These are phyloP conservation scores for Theileria luwenshuni DNA, from an alignment of 169 alveolate species.

Conservation along the genomic window DNA sequence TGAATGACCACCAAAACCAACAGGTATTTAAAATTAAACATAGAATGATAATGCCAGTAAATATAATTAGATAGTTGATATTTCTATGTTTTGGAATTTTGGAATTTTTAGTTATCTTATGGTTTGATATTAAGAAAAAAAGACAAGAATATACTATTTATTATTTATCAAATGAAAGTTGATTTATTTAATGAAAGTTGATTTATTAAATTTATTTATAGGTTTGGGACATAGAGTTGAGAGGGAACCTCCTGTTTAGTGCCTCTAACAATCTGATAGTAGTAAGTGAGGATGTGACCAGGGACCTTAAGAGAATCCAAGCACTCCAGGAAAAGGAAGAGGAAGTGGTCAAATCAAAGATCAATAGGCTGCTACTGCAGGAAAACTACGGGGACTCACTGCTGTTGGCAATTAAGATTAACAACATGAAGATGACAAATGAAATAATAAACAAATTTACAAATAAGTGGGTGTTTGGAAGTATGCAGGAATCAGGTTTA, in stretches of 20 bases:
- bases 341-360: constrained; percentile 47
- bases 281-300: constrained; percentile 55
- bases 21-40: constrained; percentile 10
- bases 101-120: too few species aligned
- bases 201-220: background rate
- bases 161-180: background rate
- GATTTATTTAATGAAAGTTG: background rate
- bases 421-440: constrained; percentile 53
- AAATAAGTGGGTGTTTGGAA: constrained; percentile 35
- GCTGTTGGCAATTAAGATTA: constrained; percentile 48
- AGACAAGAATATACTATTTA: too few species aligned
- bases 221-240: constrained; percentile 55
- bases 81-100: too few species aligned
- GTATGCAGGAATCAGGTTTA: constrained; percentile 14
- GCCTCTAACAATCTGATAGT: constrained; percentile 44
- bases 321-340: constrained; percentile 52
- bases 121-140: too few species aligned
- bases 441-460: constrained; percentile 35
- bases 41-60: background rate
- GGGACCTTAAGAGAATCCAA: constrained; percentile 30
- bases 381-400: constrained; percentile 57
- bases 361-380: constrained; percentile 39
- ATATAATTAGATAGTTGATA: too few species aligned
- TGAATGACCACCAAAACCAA: constrained; percentile 46
- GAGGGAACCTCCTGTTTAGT: constrained; percentile 19